phyloP scores from a whole-genome alignment of 202 grass and related monocot species.

The Dendrocalamus latiflorus region DNA sequence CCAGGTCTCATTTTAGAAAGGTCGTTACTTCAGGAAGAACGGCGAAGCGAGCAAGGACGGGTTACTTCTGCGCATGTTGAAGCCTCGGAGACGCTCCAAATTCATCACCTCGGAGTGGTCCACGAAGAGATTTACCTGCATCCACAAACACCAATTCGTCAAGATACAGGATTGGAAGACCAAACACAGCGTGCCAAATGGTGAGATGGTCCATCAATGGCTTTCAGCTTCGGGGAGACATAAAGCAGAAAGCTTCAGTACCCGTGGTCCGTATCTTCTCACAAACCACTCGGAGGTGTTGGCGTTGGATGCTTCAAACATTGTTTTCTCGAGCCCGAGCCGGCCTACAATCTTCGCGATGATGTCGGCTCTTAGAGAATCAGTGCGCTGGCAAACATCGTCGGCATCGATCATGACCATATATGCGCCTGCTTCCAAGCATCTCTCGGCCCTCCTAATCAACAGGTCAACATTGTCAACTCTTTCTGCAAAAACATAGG shows the following conservation, averaged over 20 bases:
- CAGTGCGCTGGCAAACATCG: constrained; percentile 54
- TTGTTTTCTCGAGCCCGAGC: constrained; percentile 77
- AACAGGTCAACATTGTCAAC: constrained; percentile 80
- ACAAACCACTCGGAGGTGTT: constrained; percentile 82
- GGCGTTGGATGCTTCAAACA: constrained; percentile 69
- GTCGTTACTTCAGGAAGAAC: constrained; percentile 45
- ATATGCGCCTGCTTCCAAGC: constrained; percentile 78
- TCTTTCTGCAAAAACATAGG: constrained; percentile 36
- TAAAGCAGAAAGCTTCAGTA: constrained; percentile 7
- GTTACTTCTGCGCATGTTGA: constrained; percentile 9
- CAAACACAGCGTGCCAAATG: too few species aligned
- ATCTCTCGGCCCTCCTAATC: constrained; percentile 85
- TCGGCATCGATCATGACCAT: constrained; percentile 88
- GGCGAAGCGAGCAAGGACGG: constrained; percentile 34
- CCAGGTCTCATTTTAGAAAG: background rate
- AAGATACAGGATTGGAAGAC: background rate
- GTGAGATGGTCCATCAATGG: background rate
- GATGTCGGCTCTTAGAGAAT: constrained; percentile 56
- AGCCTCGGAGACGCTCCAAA: constrained; percentile 62
- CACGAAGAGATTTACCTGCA: constrained; percentile 80
- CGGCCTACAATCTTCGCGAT: constrained; percentile 74
- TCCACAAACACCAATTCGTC: background rate
- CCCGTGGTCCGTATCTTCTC: constrained; percentile 73
- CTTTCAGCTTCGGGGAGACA: background rate
- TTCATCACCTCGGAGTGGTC: constrained; percentile 79